Evolutionary conservation across 495 filamentous ascomycete species (phyloP).

Genomic region (Penicillium waksmanii): DNA sequence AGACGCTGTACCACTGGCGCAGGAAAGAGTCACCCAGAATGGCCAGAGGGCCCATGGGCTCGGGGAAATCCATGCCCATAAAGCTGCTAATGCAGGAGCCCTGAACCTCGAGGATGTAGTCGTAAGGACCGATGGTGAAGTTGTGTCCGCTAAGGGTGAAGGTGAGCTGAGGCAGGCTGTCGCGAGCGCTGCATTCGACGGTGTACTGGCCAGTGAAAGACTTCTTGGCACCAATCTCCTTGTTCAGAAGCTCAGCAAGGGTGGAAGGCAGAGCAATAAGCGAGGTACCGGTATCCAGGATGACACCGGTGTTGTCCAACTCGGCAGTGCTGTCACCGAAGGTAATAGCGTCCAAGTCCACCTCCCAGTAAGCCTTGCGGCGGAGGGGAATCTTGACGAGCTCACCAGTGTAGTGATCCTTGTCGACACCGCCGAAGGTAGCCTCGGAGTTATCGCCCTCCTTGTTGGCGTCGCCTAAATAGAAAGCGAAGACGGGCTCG

Average conservation of each 20-base stretch:
- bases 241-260: constrained; percentile 95
- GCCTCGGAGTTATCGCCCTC: constrained; percentile 81
- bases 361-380: constrained; percentile 99
- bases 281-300: constrained; percentile 98
- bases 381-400: constrained; percentile 90
- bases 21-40: constrained; percentile 99
- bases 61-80: constrained; percentile 97
- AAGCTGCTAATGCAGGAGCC: constrained; percentile 96
- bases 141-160: constrained; percentile 87
- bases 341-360: constrained; percentile 88
- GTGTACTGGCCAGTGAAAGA: constrained; percentile 92
- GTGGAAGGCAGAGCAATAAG: constrained; percentile 92
- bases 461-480: constrained; percentile 76
- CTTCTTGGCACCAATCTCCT: constrained; percentile 98
- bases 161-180: constrained; percentile 80
- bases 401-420: constrained; percentile 85
- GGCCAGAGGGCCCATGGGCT: constrained; percentile 86
- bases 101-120: constrained; percentile 96
- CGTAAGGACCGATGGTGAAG: constrained; percentile 85
- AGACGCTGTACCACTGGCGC: constrained; percentile 95
- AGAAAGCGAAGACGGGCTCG: constrained; percentile 95
- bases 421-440: constrained; percentile 88
- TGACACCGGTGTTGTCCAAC: constrained; percentile 90
- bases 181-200: constrained; percentile 84
- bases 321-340: constrained; percentile 84